Evolutionary conservation across 352 stramenopile species (phyloP).

Genomic region (Phytophthora pistaciae): DNA sequence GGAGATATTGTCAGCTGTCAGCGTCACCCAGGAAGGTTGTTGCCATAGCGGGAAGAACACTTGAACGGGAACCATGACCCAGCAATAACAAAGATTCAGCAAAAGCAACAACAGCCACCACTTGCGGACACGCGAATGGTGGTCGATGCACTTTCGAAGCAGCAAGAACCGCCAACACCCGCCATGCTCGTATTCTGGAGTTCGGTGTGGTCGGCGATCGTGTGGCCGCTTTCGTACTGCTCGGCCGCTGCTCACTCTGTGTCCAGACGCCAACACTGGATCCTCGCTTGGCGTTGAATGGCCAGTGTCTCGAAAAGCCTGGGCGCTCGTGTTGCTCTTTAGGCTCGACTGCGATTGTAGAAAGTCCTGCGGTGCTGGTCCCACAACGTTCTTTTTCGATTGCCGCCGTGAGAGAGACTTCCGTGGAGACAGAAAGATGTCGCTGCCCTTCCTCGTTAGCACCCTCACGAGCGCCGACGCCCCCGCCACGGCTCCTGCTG

Average conservation of each 20-base stretch:
- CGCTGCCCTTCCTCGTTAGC: conserved; percentile 4
- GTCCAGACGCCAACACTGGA: background rate
- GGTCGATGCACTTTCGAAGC: conserved; percentile 40
- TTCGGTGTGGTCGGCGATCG: background rate
- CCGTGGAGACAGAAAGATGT: background rate
- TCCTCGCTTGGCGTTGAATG: conserved; percentile 1
- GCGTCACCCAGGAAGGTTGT: conserved; percentile 34
- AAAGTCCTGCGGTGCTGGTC: background rate
- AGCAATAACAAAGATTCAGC: conserved; percentile 46
- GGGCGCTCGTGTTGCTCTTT: conserved; percentile 1
- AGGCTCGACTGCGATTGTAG: conserved; percentile 3
- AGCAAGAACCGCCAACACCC: background rate
- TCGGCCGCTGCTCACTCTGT: background rate
- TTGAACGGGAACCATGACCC: conserved; percentile 55
- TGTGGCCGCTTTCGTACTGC: background rate
- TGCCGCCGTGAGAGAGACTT: background rate
- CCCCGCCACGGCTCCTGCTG: conserved; percentile 6
- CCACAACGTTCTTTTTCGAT: conserved; percentile 1
- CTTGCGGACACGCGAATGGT: conserved; percentile 42
- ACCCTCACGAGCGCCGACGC: conserved; percentile 2
- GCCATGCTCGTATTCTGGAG: background rate
- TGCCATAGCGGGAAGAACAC: conserved; percentile 51
- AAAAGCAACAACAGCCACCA: conserved; percentile 53
- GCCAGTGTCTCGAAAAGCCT: background rate
- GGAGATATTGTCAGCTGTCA: conserved; percentile 32